Evolutionary conservation across 257 asterid species (phyloP).

Genomic region (Voacanga thouarsii): DNA sequence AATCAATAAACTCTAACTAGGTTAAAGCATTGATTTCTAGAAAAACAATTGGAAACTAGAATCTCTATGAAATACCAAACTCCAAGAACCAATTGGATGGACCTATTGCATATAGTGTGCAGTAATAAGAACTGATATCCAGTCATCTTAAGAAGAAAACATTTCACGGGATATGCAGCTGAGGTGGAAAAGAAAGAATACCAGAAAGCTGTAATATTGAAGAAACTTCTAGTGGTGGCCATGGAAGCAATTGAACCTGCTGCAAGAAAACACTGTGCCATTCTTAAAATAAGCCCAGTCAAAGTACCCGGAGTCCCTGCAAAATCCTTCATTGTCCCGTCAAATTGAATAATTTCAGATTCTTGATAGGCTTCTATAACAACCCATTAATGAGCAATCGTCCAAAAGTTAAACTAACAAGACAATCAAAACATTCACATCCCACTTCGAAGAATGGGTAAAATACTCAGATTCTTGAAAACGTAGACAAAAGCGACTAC

Average conservation of each 20-base stretch:
- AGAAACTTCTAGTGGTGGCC: constrained; percentile 40
- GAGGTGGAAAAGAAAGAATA: constrained; percentile 19
- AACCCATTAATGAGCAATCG: background rate
- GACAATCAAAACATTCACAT: background rate
- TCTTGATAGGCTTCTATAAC: background rate
- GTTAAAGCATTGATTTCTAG: background rate
- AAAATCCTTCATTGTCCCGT: constrained; percentile 40
- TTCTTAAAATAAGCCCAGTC: constrained; percentile 40
- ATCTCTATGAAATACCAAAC: background rate
- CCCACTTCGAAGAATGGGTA: background rate
- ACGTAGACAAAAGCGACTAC: background rate
- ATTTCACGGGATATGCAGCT: background rate
- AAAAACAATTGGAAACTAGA: background rate
- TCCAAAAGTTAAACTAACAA: background rate
- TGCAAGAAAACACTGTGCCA: constrained; percentile 44
- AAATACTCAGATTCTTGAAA: background rate
- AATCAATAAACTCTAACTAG: background rate
- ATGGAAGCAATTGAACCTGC: constrained; percentile 51
- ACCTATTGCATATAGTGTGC: no score
- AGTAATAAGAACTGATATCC: background rate
- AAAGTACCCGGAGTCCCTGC: constrained; percentile 57
- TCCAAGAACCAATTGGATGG: background rate
- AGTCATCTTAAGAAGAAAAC: background rate
- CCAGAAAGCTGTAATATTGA: constrained; percentile 56
- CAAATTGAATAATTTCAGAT: constrained; percentile 6